Conservation (phyloP, 768 basidiomycete genomes). For the Lactarius akahatsu region DNA sequence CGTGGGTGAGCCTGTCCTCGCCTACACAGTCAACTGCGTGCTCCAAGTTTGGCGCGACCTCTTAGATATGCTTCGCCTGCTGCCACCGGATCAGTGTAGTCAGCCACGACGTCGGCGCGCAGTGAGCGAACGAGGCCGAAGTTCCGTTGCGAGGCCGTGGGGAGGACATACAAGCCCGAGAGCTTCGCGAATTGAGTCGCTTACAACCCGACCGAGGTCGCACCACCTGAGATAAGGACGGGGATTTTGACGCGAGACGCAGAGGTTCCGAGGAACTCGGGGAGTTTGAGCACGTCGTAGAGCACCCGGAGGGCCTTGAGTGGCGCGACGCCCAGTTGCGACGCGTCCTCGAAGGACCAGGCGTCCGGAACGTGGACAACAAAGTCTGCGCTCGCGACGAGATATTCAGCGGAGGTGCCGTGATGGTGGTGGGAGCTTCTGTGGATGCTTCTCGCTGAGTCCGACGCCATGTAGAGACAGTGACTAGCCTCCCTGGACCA, state of each 20-base stretch:
- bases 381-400: conserved; percentile 32
- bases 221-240: conserved; percentile 35
- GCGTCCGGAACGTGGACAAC: conserved; percentile 22
- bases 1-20: background rate
- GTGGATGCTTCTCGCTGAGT: background rate
- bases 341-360: conserved; percentile 27
- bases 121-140: conserved; percentile 39
- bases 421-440: conserved; percentile 21
- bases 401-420: conserved; percentile 35
- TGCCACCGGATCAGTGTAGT: conserved; percentile 29
- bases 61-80: conserved; percentile 19
- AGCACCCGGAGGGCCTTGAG: conserved; percentile 24
- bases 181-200: conserved; percentile 35
- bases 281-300: conserved; percentile 18
- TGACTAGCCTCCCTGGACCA: conserved; percentile 31
- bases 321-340: conserved; percentile 21
- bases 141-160: conserved; percentile 39
- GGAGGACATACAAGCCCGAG: conserved; percentile 37
- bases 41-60: conserved; percentile 8
- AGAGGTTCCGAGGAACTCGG: conserved; percentile 5
- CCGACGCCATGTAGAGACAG: too few relatives aligned
- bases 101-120: conserved; percentile 39
- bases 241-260: background rate
- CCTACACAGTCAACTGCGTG: conserved; percentile 10
- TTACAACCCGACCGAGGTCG: conserved; percentile 39